Base-by-base conservation (phyloP, 495 filamentous ascomycete genomes). In the Achaetomiella virescens region DNA sequence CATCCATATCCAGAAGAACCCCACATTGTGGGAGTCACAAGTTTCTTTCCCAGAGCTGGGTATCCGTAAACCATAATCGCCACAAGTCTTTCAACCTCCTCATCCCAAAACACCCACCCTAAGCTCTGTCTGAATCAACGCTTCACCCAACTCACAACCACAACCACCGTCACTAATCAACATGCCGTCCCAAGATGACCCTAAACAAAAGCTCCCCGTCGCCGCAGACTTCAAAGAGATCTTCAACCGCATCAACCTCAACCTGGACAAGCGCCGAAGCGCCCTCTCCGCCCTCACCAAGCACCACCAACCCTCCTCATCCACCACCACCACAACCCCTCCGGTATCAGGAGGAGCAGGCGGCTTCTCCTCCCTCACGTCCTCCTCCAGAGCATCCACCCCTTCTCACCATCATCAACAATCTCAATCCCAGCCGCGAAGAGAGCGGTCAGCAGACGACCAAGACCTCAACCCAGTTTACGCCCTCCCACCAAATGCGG, bases 221-320 rank as follows among this genome's bases (percentile, higher is more conserved):
- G 64, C 67, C 44, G 62, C 69, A 9, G 61, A 70, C 58, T 59
- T 66, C 54, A 54, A 67, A 33, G 55, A 66, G 24, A 56, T 63
- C 50, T 63, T 72, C 65, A 73, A 75, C 65, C 65, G 64, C 37
- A 67, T 75, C 47, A 60, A 51, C 44, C 52, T 65, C 21, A 24
- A 36, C 57, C 36, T 59, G 10, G 17, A 62, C 45, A 59, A 60
- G 21, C 51, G 53, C 51, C 41, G 53, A 9, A 31, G 37, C 10
- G 10, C 65, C 33, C 25, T 60, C 44, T 44, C 58, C 31, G 38
- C 58, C 29, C 42, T 59, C 18, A 48, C 57, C 37, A 54, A 52
- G 9, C 57, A 54, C 38, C 24, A 31, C 25, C 31, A 46, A 54
- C 41, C 60, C 45, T 38, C 35, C 55, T 11, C 58, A 2, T 42